Evolutionary conservation across 768 basidiomycete species (phyloP).

Genomic region (Hygrophorus russula): DNA sequence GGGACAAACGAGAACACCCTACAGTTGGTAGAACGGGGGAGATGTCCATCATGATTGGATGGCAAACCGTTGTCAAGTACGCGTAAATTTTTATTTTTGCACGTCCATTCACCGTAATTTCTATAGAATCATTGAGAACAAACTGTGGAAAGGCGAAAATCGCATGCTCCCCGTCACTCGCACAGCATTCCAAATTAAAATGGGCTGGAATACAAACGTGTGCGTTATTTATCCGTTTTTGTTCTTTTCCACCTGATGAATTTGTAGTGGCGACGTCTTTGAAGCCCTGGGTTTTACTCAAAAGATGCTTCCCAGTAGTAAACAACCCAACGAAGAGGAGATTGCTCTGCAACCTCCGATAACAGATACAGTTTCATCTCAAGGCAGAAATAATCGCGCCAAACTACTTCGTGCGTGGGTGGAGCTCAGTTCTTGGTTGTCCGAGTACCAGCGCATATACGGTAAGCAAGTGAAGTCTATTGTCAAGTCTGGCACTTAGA

Average conservation of each 20-base stretch:
- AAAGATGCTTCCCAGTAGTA: conserved; percentile 27
- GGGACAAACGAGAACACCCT: conserved; percentile 53
- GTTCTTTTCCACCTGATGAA: background rate
- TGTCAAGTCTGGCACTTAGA: conserved; percentile 2
- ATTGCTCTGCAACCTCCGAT: conserved; percentile 41
- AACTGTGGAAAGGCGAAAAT: conserved; percentile 59
- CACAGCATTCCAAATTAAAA: conserved; percentile 43
- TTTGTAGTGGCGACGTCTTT: conserved; percentile 1
- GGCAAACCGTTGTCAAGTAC: conserved; percentile 62
- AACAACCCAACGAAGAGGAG: conserved; percentile 21
- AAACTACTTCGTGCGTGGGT: conserved; percentile 74
- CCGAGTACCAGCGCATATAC: conserved; percentile 40
- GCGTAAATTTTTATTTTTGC: conserved; percentile 12
- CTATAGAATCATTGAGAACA: conserved; percentile 55
- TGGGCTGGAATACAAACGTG: conserved; percentile 57
- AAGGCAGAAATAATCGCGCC: conserved; percentile 41
- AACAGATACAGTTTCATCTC: conserved; percentile 32
- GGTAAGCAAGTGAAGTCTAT: conserved; percentile 19
- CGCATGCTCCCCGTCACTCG: conserved; percentile 45
- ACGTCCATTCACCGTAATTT: background rate
- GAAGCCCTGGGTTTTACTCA: conserved; percentile 32
- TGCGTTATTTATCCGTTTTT: conserved; percentile 23
- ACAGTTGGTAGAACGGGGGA: conserved; percentile 41
- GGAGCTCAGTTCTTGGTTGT: conserved; percentile 58
- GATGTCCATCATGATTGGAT: conserved; percentile 39